A percentile compares a stretch with the other conserved stretches of the same genome.
Evolutionary conservation across 192 early-diverging fungal species (phyloP).

Genomic region (Coemansia sp.): DNA sequence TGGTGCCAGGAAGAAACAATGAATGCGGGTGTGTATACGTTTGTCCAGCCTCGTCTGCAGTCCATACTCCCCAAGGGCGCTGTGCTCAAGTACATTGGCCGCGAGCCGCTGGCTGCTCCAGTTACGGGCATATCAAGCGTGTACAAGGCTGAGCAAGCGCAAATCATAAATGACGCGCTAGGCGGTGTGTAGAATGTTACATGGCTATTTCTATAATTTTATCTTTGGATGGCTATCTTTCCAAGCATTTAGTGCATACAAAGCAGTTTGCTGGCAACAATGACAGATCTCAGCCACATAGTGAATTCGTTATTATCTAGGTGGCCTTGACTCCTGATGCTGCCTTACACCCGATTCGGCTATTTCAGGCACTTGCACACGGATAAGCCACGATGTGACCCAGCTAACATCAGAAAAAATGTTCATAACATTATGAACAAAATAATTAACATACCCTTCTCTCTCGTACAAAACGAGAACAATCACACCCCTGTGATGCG

Average conservation of each 20-base stretch:
- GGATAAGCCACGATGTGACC: neutral
- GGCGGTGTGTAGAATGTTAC: conserved; percentile 6
- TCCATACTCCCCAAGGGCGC: conserved; percentile 65
- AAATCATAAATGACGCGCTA: conserved; percentile 61
- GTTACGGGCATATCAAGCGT: conserved; percentile 74
- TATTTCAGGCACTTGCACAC: neutral
- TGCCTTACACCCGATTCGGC: neutral
- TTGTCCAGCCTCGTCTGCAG: conserved; percentile 82
- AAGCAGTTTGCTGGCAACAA: neutral
- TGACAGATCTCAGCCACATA: conserved; percentile 1
- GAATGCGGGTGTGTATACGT: conserved; percentile 88
- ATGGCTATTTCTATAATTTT: neutral
- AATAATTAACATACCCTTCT: neutral
- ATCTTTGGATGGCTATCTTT: neutral
- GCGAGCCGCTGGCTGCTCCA: conserved; percentile 73
- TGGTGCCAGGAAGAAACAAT: conserved; percentile 95
- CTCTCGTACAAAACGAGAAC: neutral
- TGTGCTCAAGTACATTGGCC: conserved; percentile 70
- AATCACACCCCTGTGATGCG: neutral
- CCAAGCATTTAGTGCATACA: neutral
- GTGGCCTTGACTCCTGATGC: neutral
- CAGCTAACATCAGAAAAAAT: neutral
- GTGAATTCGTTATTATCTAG: neutral
- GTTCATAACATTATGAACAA: neutral
- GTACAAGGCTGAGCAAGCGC: conserved; percentile 71